phyloP scores from a whole-genome alignment of 2,329 filamentous ascomycete species.

The Aspergillus sp. region DNA sequence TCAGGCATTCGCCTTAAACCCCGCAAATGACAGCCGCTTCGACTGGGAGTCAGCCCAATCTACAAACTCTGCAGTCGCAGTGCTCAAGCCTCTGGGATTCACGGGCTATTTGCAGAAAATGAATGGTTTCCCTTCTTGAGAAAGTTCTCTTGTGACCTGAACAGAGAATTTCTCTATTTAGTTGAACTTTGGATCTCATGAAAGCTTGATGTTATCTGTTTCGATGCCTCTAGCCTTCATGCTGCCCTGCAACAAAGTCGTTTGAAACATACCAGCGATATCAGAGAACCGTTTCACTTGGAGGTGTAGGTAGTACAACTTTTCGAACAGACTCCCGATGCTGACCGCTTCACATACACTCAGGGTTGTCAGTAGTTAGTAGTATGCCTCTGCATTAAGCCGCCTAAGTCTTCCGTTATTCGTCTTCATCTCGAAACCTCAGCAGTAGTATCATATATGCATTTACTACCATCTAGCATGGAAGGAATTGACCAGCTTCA shows the following conservation, averaged over 20 bases:
- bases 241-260: neutral
- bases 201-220: neutral
- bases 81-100: neutral
- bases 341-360: neutral
- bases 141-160: too few relatives aligned
- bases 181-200: too few relatives aligned
- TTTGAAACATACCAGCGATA: neutral
- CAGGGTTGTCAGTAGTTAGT: too few relatives aligned
- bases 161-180: too few relatives aligned
- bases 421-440: too few relatives aligned
- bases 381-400: too few relatives aligned
- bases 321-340: neutral
- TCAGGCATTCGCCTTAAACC: neutral
- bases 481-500: too few relatives aligned
- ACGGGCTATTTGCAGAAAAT: neutral
- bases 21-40: neutral
- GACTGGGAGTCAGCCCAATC: neutral
- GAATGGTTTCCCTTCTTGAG: neutral
- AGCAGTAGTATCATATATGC: too few relatives aligned
- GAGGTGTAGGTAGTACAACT: neutral
- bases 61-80: neutral
- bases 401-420: too few relatives aligned
- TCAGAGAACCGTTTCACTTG: neutral
- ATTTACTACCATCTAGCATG: too few relatives aligned
- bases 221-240: neutral